These are phyloP conservation scores for Thielaviopsis populi DNA, from an alignment of 2,329 filamentous ascomycete genomes.

Conservation along the genomic window DNA sequence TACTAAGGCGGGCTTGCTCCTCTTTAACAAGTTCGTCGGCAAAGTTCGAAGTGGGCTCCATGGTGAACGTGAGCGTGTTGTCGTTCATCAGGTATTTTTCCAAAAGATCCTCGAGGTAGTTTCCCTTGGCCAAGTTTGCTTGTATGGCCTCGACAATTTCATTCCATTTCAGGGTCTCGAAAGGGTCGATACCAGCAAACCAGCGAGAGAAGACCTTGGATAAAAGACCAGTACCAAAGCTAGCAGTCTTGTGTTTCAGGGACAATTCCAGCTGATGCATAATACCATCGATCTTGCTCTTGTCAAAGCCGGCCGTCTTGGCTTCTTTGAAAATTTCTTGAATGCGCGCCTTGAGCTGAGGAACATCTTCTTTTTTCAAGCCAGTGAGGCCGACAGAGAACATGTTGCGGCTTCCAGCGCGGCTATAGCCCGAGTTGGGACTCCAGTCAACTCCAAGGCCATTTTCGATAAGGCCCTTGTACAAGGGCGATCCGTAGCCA, in stretches of 20 bases:
- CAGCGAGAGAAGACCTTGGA: slow-evolving; percentile 79
- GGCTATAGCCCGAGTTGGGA: slow-evolving; percentile 85
- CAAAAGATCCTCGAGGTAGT: slow-evolving; percentile 70
- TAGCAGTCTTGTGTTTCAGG: slow-evolving; percentile 90
- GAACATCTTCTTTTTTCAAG: slow-evolving; percentile 66
- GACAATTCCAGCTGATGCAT: slow-evolving; percentile 88
- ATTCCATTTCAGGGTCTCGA: slow-evolving; percentile 83
- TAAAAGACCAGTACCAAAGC: slow-evolving; percentile 82
- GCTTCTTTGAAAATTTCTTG: slow-evolving; percentile 56
- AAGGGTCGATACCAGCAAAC: slow-evolving; percentile 92
- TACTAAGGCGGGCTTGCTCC: slow-evolving; percentile 58
- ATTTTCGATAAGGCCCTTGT: slow-evolving; percentile 74
- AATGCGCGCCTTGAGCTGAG: slow-evolving; percentile 60
- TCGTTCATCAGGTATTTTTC: slow-evolving; percentile 85
- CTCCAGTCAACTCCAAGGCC: slow-evolving; percentile 88
- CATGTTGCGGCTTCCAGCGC: slow-evolving; percentile 58
- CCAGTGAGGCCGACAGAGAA: slow-evolving; percentile 86
- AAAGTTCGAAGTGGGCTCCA: slow-evolving; percentile 70
- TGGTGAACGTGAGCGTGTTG: slow-evolving; percentile 79
- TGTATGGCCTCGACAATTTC: slow-evolving; percentile 76
- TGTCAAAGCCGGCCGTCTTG: slow-evolving; percentile 65
- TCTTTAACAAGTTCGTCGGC: slow-evolving; percentile 59
- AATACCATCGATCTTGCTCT: slow-evolving; percentile 81
- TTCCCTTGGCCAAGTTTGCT: slow-evolving; percentile 53
- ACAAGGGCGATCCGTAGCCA: slow-evolving; percentile 88